phyloP scores from a whole-genome alignment of 176 grass and related monocot genomes.

The Cenchrus fungigraminus region DNA sequence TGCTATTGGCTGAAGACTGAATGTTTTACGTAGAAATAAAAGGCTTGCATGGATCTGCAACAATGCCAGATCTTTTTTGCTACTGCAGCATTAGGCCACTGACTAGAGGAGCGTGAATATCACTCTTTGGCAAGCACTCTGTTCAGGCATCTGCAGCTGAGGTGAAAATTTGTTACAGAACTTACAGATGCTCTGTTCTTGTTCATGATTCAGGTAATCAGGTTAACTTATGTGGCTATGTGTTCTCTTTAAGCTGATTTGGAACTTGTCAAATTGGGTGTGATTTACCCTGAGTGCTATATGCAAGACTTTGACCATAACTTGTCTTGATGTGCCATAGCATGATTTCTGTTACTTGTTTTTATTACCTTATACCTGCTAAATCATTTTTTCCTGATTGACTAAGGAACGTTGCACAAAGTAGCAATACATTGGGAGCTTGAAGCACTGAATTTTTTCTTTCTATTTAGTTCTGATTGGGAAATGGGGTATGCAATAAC shows the following conservation, averaged over 20 bases:
- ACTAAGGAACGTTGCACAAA: neutral
- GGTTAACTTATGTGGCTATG: conserved; percentile 30
- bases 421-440: neutral
- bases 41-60: conserved; percentile 55
- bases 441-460: neutral
- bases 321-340: neutral
- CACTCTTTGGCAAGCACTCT: conserved; percentile 45
- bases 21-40: conserved; percentile 42
- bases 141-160: conserved; percentile 34
- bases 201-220: conserved; percentile 67
- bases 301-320: too few relatives aligned
- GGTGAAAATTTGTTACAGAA: conserved; percentile 23
- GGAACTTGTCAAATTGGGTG: neutral
- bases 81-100: conserved; percentile 37
- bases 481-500: neutral
- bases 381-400: neutral
- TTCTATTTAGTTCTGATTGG: neutral
- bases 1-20: conserved; percentile 53
- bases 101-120: conserved; percentile 44
- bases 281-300: neutral
- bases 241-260: neutral
- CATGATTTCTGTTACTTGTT: neutral
- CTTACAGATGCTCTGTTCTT: conserved; percentile 43
- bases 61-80: conserved; percentile 44
- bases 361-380: too few relatives aligned